Base-by-base conservation (phyloP, 768 basidiomycete genomes). In the Rhodotorula diobovata region DNA sequence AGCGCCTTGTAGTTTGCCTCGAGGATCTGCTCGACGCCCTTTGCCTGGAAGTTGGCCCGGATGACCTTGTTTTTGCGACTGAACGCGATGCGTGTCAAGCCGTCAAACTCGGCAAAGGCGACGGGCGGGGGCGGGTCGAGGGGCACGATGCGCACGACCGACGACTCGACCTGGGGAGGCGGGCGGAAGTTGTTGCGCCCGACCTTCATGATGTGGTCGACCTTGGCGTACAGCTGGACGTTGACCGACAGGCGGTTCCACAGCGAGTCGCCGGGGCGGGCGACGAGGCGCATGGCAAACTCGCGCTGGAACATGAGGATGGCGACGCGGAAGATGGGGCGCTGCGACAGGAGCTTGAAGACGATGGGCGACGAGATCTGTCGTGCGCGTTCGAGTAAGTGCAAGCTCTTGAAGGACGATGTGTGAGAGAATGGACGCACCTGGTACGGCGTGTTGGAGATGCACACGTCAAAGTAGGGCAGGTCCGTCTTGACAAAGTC, bases 261-360 rank as follows among this genome's bases (percentile, higher is more conserved):
- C 11, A 95, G 82, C 11, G 86, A 83, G 7, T 90, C 88, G 15
- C 88, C 88, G 0, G 96, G 93, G 34, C 86, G 84, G 8, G 95
- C 95, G 53, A 90, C 87, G 20, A 99, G 86, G 3, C 96, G 89
- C 71, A 94, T 84, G 0, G 96, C 96, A 78, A 99, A 99, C 81
- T 99, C 96, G 66, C 93, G 89, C 82, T 99, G 96, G 83, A 99
- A 99, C 96, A 99, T 99, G 82, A 99, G 90, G 72, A 99, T 92
- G 45, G 93, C 91, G 67, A 90, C 87, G 35, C 95, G 91, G 80
- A 90, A 92, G 55, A 97, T 84, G 0, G 96, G 96, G 4, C 96
- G 90, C 77, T 97, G 93, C 5, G 96, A 98, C 60, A 98, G 87
- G 45, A 99, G 86, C 70, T 91, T 90, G 85, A 99, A 99, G 66